Percentiles rank a stretch among this genome's conserved stretches.
phyloP scores from a whole-genome alignment of 768 basidiomycete genomes.

The Suillus variegatus region DNA sequence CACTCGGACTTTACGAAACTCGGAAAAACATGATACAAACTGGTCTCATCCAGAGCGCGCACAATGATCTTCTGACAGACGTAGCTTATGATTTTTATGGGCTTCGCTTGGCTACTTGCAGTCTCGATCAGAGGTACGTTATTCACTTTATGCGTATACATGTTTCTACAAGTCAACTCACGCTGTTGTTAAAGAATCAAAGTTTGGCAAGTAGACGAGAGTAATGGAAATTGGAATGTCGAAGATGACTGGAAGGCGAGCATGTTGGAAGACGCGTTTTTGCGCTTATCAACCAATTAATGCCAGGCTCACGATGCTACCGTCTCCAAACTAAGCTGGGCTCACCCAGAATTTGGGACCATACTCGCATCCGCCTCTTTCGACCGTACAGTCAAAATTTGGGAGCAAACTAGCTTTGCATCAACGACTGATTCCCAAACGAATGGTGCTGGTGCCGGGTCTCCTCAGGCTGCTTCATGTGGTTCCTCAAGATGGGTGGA shows the following conservation, averaged over 20 bases:
- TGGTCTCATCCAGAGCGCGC: slow-evolving; percentile 74
- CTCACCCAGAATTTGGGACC: slow-evolving; percentile 89
- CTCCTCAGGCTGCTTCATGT: slow-evolving; percentile 21
- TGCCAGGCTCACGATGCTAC: slow-evolving; percentile 94
- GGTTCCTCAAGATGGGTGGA: slow-evolving; percentile 65
- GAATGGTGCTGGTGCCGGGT: slow-evolving; percentile 23
- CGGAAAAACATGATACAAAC: slow-evolving; percentile 65
- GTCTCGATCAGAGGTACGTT: slow-evolving; percentile 75
- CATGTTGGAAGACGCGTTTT: background rate
- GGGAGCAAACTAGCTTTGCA: slow-evolving; percentile 63
- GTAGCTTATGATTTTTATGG: slow-evolving; percentile 92
- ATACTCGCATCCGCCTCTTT: slow-evolving; percentile 87
- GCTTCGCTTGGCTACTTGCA: slow-evolving; percentile 74
- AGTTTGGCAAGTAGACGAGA: slow-evolving; percentile 79
- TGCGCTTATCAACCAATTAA: slow-evolving; percentile 6
- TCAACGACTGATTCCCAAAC: slow-evolving; percentile 28
- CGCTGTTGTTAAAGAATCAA: slow-evolving; percentile 61
- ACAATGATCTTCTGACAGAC: slow-evolving; percentile 82
- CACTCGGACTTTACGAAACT: background rate
- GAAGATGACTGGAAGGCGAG: slow-evolving; percentile 91
- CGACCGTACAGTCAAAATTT: slow-evolving; percentile 90
- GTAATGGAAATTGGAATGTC: slow-evolving; percentile 69
- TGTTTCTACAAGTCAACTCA: slow-evolving; percentile 12
- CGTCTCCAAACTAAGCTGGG: slow-evolving; percentile 82
- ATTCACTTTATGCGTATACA: background rate